Base-by-base conservation (phyloP, 805 yeast species). In the Metschnikowia continentalis region DNA sequence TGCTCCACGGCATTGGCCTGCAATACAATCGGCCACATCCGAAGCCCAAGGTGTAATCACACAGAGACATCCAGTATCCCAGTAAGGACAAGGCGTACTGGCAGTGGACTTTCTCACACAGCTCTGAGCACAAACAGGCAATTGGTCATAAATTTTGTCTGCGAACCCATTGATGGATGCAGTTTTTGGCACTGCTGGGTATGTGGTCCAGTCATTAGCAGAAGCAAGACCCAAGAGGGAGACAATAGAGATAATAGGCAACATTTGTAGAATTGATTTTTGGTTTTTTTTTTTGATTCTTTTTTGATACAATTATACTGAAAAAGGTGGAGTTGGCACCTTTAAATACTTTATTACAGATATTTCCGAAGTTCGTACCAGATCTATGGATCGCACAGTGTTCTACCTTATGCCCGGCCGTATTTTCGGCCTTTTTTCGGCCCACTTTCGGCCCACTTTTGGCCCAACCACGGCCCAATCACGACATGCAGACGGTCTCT, bases 21-120 rank as follows among this genome's bases (percentile, higher is more conserved):
- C 61, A 40, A 64, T 54, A 66, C 77, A 72, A 43, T 64, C 58
- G 47, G 70, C 76, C 36, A 72, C 68, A 19, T 50, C 48, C 11
- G 66, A 66, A 35, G 61, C 61, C 63, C 67, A 72, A 38, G 55
- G 52, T 35, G 70, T 61, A 68, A 70, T 71, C 41, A 70, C 74
- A 67, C 77, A 72, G 50, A 72, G 66, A 62, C 77, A 72, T 11
- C 77, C 77, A 38, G 76, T 66, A 55, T 72, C 77, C 75, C 76
- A 72, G 65, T 70, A 70, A 42, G 77, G 77, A 54, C 77, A 72
- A 41, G 74, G 75, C 10, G 75, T 69, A 39, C 57, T 54, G 8
- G 68, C 65, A 45, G 75, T 70, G 50, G 63, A 57, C 42, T 60
- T 55, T 37, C 46, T 54, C 26, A 70, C 66, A 63, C 76, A 71